Conservation (phyloP, 441 rosid species). For the Arabidopsis lyrata region DNA sequence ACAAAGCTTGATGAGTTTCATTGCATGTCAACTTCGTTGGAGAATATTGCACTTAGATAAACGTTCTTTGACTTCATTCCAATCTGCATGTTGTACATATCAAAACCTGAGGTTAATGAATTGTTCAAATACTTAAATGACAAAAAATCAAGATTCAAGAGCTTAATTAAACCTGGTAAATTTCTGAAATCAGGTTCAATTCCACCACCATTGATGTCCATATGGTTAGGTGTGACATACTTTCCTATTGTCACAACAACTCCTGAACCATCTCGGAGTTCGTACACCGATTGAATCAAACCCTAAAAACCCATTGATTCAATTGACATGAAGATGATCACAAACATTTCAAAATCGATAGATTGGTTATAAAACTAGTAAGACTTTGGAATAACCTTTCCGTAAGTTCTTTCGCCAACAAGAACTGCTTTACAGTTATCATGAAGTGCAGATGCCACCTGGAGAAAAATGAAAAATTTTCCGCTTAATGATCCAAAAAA, state of each 20-base stretch:
- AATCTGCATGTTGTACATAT: conserved; percentile 56
- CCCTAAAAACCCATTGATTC: conserved; percentile 54
- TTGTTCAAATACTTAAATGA: conserved; percentile 4
- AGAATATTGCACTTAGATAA: conserved; percentile 63
- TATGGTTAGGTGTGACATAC: conserved; percentile 87
- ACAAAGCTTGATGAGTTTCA: not conserved
- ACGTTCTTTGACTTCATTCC: conserved; percentile 71
- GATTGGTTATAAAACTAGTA: not conserved
- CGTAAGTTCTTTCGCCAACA: conserved; percentile 88
- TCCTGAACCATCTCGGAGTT: conserved; percentile 93
- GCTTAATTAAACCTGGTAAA: conserved; percentile 62
- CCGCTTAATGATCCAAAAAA: conserved; percentile 6
- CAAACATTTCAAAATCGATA: not conserved
- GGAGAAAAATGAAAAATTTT: conserved; percentile 36
- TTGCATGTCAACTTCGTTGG: conserved; percentile 53
- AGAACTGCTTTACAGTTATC: conserved; percentile 95
- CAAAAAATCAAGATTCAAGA: not conserved
- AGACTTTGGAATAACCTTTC: conserved; percentile 64
- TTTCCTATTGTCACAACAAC: conserved; percentile 87
- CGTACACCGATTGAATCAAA: conserved; percentile 88
- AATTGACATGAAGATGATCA: conserved; percentile 9
- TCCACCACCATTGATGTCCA: conserved; percentile 95
- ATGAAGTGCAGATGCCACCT: conserved; percentile 99
- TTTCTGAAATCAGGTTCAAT: conserved; percentile 77
- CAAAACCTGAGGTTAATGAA: not conserved